Conservation (phyloP, 768 basidiomycete genomes). For the Leccinum ochraceum region DNA sequence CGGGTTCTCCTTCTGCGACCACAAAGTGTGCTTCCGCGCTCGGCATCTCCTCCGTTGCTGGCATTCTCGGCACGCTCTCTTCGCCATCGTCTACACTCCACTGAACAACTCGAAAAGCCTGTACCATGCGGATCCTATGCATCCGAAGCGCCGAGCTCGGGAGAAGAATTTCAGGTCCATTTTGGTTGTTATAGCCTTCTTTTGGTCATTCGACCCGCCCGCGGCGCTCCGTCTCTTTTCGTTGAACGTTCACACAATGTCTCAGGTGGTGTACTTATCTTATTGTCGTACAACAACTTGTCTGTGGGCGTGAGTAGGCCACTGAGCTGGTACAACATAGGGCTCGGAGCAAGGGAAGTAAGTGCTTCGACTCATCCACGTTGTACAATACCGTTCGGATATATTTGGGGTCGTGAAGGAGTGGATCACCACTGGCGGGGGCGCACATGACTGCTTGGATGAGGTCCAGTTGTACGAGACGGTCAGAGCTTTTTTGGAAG, state of each 20-base stretch:
- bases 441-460: conserved; percentile 78
- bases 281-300: too few species aligned
- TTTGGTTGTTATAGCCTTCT: too few species aligned
- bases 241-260: too few species aligned
- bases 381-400: conserved; percentile 55
- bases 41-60: conserved; percentile 34
- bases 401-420: conserved; percentile 66
- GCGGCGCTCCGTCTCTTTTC: too few species aligned
- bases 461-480: conserved; percentile 63
- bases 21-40: conserved; percentile 26
- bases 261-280: too few species aligned
- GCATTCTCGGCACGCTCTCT: conserved; percentile 35
- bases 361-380: conserved; percentile 19
- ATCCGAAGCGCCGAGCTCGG: too few species aligned
- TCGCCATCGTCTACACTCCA: conserved; percentile 30
- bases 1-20: conserved; percentile 19
- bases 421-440: conserved; percentile 74
- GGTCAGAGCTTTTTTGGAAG: conserved; percentile 60
- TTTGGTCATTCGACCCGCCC: too few species aligned
- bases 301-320: too few species aligned
- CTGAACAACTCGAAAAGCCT: not conserved
- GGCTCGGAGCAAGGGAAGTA: too few species aligned
- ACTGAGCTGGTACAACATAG: too few species aligned
- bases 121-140: too few species aligned
- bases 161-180: too few species aligned